Base-by-base conservation (phyloP, 257 asterid genomes). In the Solanum piurae region DNA sequence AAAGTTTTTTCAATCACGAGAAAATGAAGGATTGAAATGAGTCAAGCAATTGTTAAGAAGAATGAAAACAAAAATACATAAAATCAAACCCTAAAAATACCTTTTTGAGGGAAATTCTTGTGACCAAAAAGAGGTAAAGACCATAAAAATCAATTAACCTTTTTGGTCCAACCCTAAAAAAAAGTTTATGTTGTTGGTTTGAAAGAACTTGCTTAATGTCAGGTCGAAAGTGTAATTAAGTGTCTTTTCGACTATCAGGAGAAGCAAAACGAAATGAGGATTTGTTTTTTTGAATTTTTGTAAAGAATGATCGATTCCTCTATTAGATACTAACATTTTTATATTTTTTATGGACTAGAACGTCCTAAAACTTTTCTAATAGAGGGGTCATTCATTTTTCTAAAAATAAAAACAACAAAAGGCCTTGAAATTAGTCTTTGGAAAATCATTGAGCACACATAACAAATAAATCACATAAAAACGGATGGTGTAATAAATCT, bases 1-100 rank as follows among this genome's bases (percentile, higher is more conserved):
- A 34, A 87, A 72, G 87, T 33, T 83, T 83, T 83, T 16, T 36
- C 23, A 38, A 64, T 84, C 88, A 89, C 90, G 91, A 37, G 87
- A 86, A 90, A 89, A 77, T 29, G 40, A 36, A 44, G 40, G 40
- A 29, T 27, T 44, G 42, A 49, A 80, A 18, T 80, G 29, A 18
- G 85, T 80, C 85, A 27, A 79, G 11, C 37, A 27, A 72, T 42
- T 79, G 25, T 13, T 46, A n/a, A 46, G 3, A 80, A 80, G 42
- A 80, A 80, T 29, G 40, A 46, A 37, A 80, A 46, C 20, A 80
- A 29, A 80, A 80, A 25, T 44, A 79, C 5, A 2, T 42, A 14
- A 79, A 79, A 44, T 7, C 84, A 42, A 79, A 79, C 84, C 64
- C 84, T 79, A 44, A 44, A 14, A 29, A 42, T 1, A 42, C 37